Evolutionary conservation across 495 filamentous ascomycete genomes (phyloP), one percentile per base, ranked within the genome.

Genomic region (Copromyces sp.): DNA sequence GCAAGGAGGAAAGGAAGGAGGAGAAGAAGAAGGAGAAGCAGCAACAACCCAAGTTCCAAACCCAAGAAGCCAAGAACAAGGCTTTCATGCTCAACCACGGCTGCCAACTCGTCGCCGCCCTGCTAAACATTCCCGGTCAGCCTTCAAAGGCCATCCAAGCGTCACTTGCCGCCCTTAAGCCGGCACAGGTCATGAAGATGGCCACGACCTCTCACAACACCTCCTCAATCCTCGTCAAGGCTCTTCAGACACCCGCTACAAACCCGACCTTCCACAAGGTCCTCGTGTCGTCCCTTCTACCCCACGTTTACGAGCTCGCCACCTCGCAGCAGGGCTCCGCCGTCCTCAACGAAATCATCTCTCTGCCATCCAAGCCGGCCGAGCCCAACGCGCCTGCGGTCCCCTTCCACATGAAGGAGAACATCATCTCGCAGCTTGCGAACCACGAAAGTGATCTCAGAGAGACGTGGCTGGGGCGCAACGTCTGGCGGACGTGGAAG

Each of bases 401-500:
- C 70, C 85, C 86, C 2, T 86, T 88, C 78, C 83, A 85, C 39
- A 72, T 87, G n/a, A 86, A 87, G 71, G 84, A 89, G 73, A 82
- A 80, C 39, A 82, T 86, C 68, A 84, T 87, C 77, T 72, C 78
- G 9, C 75, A 82, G 44, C 80, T 89, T 1, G 81, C 77, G 37
- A 73, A 78, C 29, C 79, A 83, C 72, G 94, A 97, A 78, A 75
- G 84, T 40, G 79, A 84, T 12, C 83, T 99, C 20, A 86, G 94
- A 32, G 90, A 93, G 72, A 90, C 89, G 0, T 91, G 87, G 75
- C 84, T 91, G 35, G 95, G 95, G 3, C 83, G 94, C 7, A 91
- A 90, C 3, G 93, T 97, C 12, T 98, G 94, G 95, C 84, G 90
- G 70, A 93, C 95, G 73, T 99, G 95, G 96, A 88, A 86, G 70